Conservation (phyloP, 176 grass and related monocot genomes). For the Oryza nivara region DNA sequence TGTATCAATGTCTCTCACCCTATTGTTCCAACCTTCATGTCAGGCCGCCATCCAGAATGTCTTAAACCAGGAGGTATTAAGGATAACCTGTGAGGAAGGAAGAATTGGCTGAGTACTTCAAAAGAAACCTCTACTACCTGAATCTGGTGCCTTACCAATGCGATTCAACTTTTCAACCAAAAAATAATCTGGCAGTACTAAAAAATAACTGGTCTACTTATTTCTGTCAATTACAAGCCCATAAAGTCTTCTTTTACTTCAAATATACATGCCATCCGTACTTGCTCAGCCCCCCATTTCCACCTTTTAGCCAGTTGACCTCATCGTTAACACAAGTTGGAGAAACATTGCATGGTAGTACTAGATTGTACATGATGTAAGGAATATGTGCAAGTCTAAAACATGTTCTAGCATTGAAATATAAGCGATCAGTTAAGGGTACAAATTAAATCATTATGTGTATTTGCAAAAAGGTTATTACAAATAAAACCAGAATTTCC, state of each 20-base stretch:
- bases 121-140: background rate
- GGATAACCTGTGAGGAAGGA: slow-evolving; percentile 29
- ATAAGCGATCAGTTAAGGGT: background rate
- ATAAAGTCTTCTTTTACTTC: background rate
- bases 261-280: background rate
- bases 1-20: slow-evolving; percentile 41
- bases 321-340: background rate
- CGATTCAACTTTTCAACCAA: no score
- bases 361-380: background rate
- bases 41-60: slow-evolving; percentile 27
- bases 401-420: slow-evolving; percentile 19
- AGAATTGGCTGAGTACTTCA: slow-evolving; percentile 28
- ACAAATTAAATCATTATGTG: slow-evolving; percentile 12
- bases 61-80: slow-evolving; percentile 44
- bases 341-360: background rate
- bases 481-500: background rate
- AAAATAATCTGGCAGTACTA: background rate
- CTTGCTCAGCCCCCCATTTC: background rate
- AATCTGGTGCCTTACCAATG: slow-evolving; percentile 10
- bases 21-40: slow-evolving; percentile 30
- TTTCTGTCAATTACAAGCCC: background rate
- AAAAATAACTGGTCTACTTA: background rate
- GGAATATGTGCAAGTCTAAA: background rate
- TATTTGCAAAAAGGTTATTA: background rate
- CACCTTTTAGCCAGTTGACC: slow-evolving; percentile 2